Evolutionary conservation across 2,329 filamentous ascomycete genomes (phyloP).

Genomic region (Aspergillus viridinutans): DNA sequence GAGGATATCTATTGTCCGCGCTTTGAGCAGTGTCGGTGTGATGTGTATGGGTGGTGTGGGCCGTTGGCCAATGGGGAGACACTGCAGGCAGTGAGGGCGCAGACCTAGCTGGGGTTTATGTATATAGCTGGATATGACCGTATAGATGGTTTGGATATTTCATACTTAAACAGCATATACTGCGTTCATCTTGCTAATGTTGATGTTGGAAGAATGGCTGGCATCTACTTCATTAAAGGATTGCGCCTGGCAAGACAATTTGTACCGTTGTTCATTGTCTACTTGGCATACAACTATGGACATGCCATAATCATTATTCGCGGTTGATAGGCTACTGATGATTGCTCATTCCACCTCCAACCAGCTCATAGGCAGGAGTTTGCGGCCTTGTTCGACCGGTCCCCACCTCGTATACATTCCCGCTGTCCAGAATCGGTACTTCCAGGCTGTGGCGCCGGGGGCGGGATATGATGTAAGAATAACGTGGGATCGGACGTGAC

Average conservation of each 20-base stretch:
- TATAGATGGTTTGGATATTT: background rate
- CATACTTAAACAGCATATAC: background rate
- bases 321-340: slow-evolving; percentile 19
- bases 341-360: slow-evolving; percentile 14
- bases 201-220: background rate
- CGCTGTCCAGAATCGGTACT: slow-evolving; percentile 22
- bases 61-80: background rate
- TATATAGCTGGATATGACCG: background rate
- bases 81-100: background rate
- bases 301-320: background rate
- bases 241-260: too few species aligned
- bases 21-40: slow-evolving; percentile 28
- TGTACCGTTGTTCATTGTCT: background rate
- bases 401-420: slow-evolving; percentile 17
- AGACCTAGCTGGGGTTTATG: background rate
- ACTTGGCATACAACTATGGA: background rate
- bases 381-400: slow-evolving; percentile 1
- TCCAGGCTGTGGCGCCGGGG: slow-evolving; percentile 2
- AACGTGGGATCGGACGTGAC: slow-evolving; percentile 2
- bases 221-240: too few species aligned
- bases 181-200: background rate
- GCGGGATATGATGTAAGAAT: slow-evolving; percentile 6
- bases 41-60: slow-evolving; percentile 27
- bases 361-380: slow-evolving; percentile 15
- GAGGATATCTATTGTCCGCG: slow-evolving; percentile 20